Evolutionary conservation across 176 grass and related monocot species (phyloP).

Genomic region (Avena insularis): DNA sequence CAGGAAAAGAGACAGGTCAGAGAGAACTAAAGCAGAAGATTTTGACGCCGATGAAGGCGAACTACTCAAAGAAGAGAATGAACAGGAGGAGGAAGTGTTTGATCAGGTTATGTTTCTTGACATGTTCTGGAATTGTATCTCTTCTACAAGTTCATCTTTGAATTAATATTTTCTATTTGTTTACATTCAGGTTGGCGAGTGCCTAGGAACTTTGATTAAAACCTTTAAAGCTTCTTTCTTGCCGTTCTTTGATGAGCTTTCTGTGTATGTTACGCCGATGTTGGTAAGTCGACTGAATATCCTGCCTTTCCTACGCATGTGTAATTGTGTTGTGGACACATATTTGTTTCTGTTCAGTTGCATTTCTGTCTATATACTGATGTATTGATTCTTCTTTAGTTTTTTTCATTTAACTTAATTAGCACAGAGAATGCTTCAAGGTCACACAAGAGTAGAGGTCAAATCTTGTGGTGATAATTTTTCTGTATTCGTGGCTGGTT

Average conservation of each 20-base stretch:
- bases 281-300: constrained; percentile 65
- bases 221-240: constrained; percentile 93
- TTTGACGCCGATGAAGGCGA: constrained; percentile 99
- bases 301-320: constrained; percentile 21
- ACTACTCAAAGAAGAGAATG: constrained; percentile 97
- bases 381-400: background rate
- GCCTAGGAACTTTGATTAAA: constrained; percentile 96
- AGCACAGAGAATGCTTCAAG: background rate
- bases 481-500: background rate
- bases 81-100: constrained; percentile 99
- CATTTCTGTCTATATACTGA: background rate
- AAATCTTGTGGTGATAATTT: background rate
- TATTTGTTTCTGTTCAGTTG: constrained; percentile 29
- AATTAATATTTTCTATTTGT: constrained; percentile 25
- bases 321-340: background rate
- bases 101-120: constrained; percentile 70
- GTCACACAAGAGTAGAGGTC: background rate
- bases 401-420: background rate
- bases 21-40: constrained; percentile 92
- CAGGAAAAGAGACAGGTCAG: constrained; percentile 86
- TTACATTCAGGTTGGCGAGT: constrained; percentile 80
- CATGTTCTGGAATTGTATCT: background rate
- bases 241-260: constrained; percentile 96
- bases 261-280: constrained; percentile 95
- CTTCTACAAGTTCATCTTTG: constrained; percentile 36